A percentile compares a stretch with the other conserved stretches of the same genome.
Conservation (phyloP, 2,329 filamentous ascomycete species). For the Penicillium sp. region DNA sequence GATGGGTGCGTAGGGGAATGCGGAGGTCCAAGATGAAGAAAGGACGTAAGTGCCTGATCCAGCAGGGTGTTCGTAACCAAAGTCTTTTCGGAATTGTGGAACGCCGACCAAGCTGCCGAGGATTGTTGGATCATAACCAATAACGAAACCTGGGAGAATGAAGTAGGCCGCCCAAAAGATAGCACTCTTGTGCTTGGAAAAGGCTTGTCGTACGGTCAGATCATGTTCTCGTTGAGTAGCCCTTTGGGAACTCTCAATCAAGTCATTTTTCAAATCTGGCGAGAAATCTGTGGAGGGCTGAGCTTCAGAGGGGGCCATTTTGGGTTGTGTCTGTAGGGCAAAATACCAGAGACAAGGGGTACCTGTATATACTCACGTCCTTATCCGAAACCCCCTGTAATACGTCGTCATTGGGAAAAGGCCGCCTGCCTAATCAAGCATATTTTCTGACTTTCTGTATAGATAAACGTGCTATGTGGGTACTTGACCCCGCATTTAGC, state of each 20-base stretch:
- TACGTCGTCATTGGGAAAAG: not conserved
- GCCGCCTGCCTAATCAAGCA: not conserved
- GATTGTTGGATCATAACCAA: slow-evolving; percentile 5
- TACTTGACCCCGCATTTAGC: not conserved
- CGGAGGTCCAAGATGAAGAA: slow-evolving; percentile 26
- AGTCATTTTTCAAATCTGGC: not conserved
- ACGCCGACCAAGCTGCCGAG: slow-evolving; percentile 28
- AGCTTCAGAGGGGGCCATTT: not conserved
- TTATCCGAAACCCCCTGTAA: not conserved
- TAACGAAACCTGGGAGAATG: not conserved
- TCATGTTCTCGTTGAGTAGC: not conserved
- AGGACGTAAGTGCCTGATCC: slow-evolving; percentile 22
- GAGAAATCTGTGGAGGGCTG: not conserved
- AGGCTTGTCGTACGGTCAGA: not conserved
- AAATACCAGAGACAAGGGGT: not conserved
- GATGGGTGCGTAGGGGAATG: slow-evolving; percentile 28
- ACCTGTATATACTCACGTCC: not conserved
- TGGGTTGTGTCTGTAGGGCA: not conserved
- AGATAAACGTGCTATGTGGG: not conserved
- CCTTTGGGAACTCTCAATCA: not conserved
- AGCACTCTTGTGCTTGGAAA: not conserved
- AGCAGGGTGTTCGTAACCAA: slow-evolving; percentile 25
- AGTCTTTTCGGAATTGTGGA: slow-evolving; percentile 26
- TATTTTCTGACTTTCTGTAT: not conserved
- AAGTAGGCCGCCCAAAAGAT: not conserved